A percentile compares a stretch with the other conserved stretches of the same genome.
phyloP scores from a whole-genome alignment of 768 basidiomycete species.

The Collybia sp. region DNA sequence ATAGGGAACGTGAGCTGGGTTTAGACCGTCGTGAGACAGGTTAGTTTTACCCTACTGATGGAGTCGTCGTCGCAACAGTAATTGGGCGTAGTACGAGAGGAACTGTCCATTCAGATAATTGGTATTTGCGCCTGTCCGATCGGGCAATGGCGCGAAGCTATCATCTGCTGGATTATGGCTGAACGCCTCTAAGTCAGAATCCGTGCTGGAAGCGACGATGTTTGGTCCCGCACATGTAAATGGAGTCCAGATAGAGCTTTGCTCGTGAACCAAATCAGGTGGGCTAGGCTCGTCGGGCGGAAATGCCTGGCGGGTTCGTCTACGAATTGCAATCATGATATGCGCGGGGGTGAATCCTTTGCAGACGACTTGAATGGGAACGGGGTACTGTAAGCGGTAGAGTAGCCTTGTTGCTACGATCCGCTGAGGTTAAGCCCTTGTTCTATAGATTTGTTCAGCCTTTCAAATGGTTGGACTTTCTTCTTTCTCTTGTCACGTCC shows the following conservation, averaged over 20 bases:
- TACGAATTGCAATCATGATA: conserved; percentile 60
- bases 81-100: conserved; percentile 81
- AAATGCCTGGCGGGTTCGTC: conserved; percentile 50
- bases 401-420: conserved; percentile 79
- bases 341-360: conserved; percentile 72
- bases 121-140: conserved; percentile 78
- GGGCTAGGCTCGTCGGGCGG: conserved; percentile 41
- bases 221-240: conserved; percentile 63
- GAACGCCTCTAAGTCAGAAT: too few relatives aligned
- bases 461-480: conserved; percentile 39
- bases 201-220: conserved; percentile 72
- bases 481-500: conserved; percentile 26
- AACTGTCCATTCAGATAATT: conserved; percentile 81
- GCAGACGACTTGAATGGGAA: conserved; percentile 76
- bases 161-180: conserved; percentile 82
- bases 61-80: conserved; percentile 70
- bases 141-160: conserved; percentile 77
- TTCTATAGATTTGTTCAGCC: conserved; percentile 66
- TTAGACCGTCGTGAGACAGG: conserved; percentile 83
- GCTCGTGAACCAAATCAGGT: conserved; percentile 67
- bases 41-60: conserved; percentile 86
- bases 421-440: conserved; percentile 73
- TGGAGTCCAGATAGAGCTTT: conserved; percentile 64
- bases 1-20: conserved; percentile 81
- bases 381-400: conserved; percentile 74